Percentiles rank a stretch among this genome's conserved stretches.
These are phyloP conservation scores for Paraglomus brasilianum DNA, from an alignment of 192 early-diverging fungal genomes.

Conservation along the genomic window DNA sequence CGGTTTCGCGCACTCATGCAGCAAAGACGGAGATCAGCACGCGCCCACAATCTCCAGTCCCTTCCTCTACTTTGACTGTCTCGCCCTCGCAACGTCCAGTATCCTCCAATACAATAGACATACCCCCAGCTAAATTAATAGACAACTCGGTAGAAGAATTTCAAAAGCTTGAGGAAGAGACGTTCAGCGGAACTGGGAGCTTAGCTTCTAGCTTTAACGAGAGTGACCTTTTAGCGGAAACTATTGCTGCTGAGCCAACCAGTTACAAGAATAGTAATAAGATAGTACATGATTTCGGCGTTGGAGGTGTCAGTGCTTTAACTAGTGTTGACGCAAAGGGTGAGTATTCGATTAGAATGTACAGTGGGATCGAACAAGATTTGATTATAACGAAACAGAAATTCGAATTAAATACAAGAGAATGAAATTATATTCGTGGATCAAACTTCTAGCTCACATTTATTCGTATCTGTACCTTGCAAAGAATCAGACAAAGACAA, in stretches of 20 bases:
- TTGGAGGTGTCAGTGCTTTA: slow-evolving; percentile 5
- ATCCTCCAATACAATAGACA: too few species aligned
- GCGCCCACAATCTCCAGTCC: too few species aligned
- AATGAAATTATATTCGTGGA: too few species aligned
- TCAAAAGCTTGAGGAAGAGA: slow-evolving; percentile 27
- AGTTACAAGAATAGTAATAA: slow-evolving; percentile 26
- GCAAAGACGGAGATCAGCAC: too few species aligned
- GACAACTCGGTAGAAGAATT: not conserved
- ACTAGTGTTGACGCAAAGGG: slow-evolving; percentile 14
- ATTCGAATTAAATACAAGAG: too few species aligned
- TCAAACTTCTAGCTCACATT: too few species aligned
- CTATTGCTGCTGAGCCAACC: slow-evolving; percentile 10
- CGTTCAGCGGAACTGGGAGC: slow-evolving; percentile 10
- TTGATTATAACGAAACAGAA: too few species aligned
- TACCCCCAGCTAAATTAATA: too few species aligned
- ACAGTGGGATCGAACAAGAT: not conserved
- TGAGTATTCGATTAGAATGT: not conserved
- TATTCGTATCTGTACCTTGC: too few species aligned
- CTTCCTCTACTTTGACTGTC: too few species aligned
- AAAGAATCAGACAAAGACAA: not conserved
- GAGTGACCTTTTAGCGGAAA: not conserved
- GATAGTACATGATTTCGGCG: slow-evolving; percentile 18
- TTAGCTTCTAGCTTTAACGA: slow-evolving; percentile 28
- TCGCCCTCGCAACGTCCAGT: too few species aligned
- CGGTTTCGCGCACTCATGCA: too few species aligned